Evolutionary conservation across 2,329 filamentous ascomycete genomes (phyloP).

Genomic region (Celoporthe dispersa): DNA sequence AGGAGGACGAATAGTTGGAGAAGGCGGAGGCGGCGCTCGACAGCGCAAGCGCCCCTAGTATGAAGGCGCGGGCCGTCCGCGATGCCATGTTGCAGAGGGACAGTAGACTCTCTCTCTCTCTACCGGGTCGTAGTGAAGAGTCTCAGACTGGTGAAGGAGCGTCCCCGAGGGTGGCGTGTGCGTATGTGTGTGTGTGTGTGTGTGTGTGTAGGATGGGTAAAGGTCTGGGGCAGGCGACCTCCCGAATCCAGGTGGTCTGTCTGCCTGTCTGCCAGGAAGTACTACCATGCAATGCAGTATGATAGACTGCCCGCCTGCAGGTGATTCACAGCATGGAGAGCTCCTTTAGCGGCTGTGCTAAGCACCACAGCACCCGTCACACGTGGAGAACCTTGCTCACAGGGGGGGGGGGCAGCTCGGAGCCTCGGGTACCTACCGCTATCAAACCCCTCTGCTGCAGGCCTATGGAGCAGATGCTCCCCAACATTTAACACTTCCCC

Average conservation of each 20-base stretch:
- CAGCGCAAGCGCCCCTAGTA: slow-evolving; percentile 47
- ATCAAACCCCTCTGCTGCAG: slow-evolving; percentile 1
- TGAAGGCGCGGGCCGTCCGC: slow-evolving; percentile 43
- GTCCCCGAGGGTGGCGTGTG: neutral
- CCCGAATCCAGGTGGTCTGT: neutral
- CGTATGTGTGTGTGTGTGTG: slow-evolving; percentile 3
- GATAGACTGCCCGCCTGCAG: neutral
- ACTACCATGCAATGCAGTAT: neutral
- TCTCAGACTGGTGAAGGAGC: slow-evolving; percentile 12
- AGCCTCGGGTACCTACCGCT: slow-evolving; percentile 3
- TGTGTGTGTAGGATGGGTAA: neutral
- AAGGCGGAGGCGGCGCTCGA: slow-evolving; percentile 45
- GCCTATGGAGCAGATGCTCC: neutral
- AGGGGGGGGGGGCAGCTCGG: neutral
- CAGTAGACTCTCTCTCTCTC: slow-evolving; percentile 12
- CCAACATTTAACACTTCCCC: neutral
- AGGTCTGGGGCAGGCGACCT: slow-evolving; percentile 2
- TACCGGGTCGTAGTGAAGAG: neutral
- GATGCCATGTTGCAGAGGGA: slow-evolving; percentile 44
- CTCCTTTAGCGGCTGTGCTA: slow-evolving; percentile 5
- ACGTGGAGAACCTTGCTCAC: slow-evolving; percentile 4
- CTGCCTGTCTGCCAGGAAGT: neutral
- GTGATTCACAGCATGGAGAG: slow-evolving; percentile 1
- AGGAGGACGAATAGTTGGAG: slow-evolving; percentile 59
- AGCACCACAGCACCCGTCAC: neutral